phyloP scores from a whole-genome alignment of 805 yeast species.

The Kuraishia floccosa region DNA sequence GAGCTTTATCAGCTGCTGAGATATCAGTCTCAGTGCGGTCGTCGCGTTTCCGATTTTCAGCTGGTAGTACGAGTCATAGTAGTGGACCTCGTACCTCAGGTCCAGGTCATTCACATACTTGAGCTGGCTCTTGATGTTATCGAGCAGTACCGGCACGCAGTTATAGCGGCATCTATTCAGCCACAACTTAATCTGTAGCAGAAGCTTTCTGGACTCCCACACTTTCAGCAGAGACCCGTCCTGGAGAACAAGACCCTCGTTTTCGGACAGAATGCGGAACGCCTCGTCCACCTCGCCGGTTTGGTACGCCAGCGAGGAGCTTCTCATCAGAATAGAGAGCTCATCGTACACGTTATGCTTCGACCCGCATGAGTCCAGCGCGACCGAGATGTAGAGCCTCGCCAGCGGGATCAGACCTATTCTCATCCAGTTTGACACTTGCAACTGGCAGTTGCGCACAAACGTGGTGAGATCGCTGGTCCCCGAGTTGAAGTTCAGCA shows the following conservation, averaged over 20 bases:
- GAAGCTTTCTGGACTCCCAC: constrained; percentile 26
- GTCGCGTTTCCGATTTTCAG: constrained; percentile 10
- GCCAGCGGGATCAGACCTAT: constrained; percentile 37
- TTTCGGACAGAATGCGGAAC: constrained; percentile 21
- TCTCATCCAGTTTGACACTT: constrained; percentile 37
- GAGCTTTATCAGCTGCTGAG: constrained; percentile 10
- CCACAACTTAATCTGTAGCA: constrained; percentile 24
- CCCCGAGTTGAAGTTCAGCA: constrained; percentile 33
- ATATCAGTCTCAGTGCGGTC: constrained; percentile 10
- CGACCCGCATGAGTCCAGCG: constrained; percentile 24
- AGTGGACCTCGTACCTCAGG: constrained; percentile 14
- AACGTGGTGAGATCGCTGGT: constrained; percentile 21
- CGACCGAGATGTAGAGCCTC: constrained; percentile 33
- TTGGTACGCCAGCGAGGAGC: constrained; percentile 22
- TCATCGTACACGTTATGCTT: constrained; percentile 26
- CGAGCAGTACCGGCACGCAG: constrained; percentile 22
- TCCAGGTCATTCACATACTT: constrained; percentile 20
- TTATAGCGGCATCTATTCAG: constrained; percentile 25
- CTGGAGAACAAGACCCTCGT: constrained; percentile 11
- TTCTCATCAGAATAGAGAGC: constrained; percentile 25
- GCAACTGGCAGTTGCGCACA: constrained; percentile 32
- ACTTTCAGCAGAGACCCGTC: constrained; percentile 29
- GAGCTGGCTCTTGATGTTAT: constrained; percentile 16
- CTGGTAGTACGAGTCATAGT: constrained; percentile 12
- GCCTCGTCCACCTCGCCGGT: constrained; percentile 30